These are phyloP conservation scores for Trypanosoma brucei DNA, from an alignment of 208 protist species.

Conservation along the genomic window DNA sequence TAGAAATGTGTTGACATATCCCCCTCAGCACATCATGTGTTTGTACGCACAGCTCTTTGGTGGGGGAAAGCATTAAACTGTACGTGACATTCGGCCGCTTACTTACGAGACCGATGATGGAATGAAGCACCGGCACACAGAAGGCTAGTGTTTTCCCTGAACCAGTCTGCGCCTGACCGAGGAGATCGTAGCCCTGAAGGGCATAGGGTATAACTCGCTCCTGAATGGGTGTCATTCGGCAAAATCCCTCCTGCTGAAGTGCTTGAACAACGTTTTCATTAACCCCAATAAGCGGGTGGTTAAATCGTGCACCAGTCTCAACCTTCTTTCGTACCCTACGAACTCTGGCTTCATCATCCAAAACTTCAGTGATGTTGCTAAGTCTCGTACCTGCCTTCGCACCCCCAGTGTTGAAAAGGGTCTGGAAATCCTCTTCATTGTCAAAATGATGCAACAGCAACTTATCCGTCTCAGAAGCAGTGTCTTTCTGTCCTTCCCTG, in stretches of 20 bases:
- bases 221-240: constrained; percentile 93
- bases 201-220: constrained; percentile 89
- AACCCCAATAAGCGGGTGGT: constrained; percentile 70
- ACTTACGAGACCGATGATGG: constrained; percentile 37
- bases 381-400: neutral
- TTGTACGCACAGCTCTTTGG: constrained; percentile 92
- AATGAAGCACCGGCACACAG: constrained; percentile 93
- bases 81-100: constrained; percentile 51
- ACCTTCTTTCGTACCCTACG: constrained; percentile 1
- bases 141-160: constrained; percentile 94
- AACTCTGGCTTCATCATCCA: too few relatives aligned
- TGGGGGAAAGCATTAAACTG: constrained; percentile 86
- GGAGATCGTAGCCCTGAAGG: constrained; percentile 85
- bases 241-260: constrained; percentile 64
- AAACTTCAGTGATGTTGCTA: too few relatives aligned
- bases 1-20: constrained; percentile 66
- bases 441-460: constrained; percentile 44
- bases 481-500: constrained; percentile 20
- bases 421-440: constrained; percentile 8
- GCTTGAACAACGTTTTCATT: constrained; percentile 44
- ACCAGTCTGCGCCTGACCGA: constrained; percentile 91
- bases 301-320: constrained; percentile 50
- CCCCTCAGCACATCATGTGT: constrained; percentile 83
- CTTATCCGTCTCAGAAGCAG: constrained; percentile 18
- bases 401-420: neutral